A percentile compares a stretch with the other conserved stretches of the same genome.
Conservation (phyloP, 2,329 filamentous ascomycete species). For the Graphilbum fragrans region DNA sequence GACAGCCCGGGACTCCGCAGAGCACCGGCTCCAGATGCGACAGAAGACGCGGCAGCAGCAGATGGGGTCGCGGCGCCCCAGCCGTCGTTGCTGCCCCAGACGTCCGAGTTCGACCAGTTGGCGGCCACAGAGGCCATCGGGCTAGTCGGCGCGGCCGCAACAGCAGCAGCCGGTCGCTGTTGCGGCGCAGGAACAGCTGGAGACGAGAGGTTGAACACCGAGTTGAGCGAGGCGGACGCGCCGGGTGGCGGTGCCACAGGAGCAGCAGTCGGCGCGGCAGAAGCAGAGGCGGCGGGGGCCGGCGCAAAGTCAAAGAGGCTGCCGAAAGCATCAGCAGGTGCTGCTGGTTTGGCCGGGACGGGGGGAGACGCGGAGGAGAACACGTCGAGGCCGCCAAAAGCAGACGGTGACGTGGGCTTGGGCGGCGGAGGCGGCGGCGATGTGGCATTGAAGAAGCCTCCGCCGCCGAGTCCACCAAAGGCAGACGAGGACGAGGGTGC, state of each 20-base stretch:
- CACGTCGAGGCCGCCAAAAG: slow-evolving; percentile 39
- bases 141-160: slow-evolving; percentile 22
- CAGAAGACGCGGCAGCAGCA: slow-evolving; percentile 18
- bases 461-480: slow-evolving; percentile 50
- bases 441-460: slow-evolving; percentile 65
- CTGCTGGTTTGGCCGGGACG: slow-evolving; percentile 19
- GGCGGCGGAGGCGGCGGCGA: background rate
- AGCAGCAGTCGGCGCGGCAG: slow-evolving; percentile 29
- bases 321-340: slow-evolving; percentile 19
- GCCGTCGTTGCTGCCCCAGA: slow-evolving; percentile 76
- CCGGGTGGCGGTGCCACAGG: slow-evolving; percentile 29
- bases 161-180: slow-evolving; percentile 23
- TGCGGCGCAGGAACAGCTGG: slow-evolving; percentile 22
- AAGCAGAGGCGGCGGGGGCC: slow-evolving; percentile 29
- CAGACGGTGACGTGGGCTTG: slow-evolving; percentile 6
- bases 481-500: slow-evolving; percentile 21
- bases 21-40: slow-evolving; percentile 14
- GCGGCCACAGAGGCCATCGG: slow-evolving; percentile 24
- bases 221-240: slow-evolving; percentile 29
- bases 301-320: slow-evolving; percentile 63
- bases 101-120: slow-evolving; percentile 44
- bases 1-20: background rate
- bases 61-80: slow-evolving; percentile 60
- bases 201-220: slow-evolving; percentile 70
- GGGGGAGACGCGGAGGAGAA: slow-evolving; percentile 15